These are phyloP conservation scores for Chlorella sorokiniana DNA, from an alignment of 139 green algal species.

Conservation along the genomic window DNA sequence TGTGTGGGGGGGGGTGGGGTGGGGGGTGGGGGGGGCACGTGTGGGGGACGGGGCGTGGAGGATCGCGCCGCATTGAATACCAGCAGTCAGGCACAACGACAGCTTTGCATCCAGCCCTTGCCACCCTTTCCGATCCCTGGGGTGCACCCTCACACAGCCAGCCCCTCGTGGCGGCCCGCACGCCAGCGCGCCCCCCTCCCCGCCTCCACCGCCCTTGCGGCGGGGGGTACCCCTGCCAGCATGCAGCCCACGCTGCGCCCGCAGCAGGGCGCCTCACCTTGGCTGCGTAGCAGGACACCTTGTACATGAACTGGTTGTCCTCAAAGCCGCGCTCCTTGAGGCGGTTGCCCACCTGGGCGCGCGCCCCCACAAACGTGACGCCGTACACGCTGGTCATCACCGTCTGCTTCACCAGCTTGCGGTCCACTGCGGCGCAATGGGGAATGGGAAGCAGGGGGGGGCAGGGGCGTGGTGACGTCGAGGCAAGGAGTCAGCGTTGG, in stretches of 20 bases:
- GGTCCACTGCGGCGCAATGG: constrained; percentile 71
- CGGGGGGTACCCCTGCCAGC: too few species aligned
- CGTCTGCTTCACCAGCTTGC: constrained; percentile 99
- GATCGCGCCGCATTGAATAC: too few species aligned
- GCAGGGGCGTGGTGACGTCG: not conserved
- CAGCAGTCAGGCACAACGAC: too few species aligned
- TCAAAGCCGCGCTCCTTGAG: constrained; percentile 79
- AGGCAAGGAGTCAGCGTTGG: not conserved
- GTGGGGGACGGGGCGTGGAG: too few species aligned
- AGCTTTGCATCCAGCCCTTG: too few species aligned
- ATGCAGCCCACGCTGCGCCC: too few species aligned
- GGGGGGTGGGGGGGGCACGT: not conserved
- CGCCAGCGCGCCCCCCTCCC: too few species aligned
- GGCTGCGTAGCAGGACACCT: constrained; percentile 75
- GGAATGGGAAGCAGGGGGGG: constrained; percentile 11
- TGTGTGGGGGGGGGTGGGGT: not conserved
- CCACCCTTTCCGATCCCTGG: too few species aligned
- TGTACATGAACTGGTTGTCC: constrained; percentile 52
- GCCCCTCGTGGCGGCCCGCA: too few species aligned
- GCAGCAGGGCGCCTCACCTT: constrained; percentile 22
- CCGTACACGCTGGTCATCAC: constrained; percentile 99
- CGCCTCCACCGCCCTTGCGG: too few species aligned
- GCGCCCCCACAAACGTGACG: constrained; percentile 91
- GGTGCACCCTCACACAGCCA: too few species aligned
- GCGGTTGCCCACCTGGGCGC: constrained; percentile 74